These are phyloP conservation scores for Camelina hispida DNA, from an alignment of 345 rosid genomes.

Conservation along the genomic window DNA sequence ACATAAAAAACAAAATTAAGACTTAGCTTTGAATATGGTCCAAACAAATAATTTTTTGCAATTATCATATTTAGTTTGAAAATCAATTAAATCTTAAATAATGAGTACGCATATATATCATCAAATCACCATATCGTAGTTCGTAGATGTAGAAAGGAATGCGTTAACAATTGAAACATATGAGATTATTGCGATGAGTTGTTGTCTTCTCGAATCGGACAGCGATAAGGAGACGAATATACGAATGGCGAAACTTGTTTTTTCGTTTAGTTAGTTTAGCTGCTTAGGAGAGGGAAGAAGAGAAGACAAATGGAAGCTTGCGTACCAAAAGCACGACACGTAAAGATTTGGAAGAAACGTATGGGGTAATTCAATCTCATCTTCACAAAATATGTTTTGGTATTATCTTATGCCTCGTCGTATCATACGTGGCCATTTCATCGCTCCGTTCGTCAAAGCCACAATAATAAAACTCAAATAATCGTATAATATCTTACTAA, in stretches of 20 bases:
- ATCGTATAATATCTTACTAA: neutral
- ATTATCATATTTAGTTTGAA: neutral
- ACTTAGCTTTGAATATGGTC: no score
- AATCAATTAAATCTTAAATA: neutral
- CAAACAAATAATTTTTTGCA: neutral
- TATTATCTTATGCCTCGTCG: conserved; percentile 36
- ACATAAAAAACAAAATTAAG: no score
- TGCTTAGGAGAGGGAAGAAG: neutral
- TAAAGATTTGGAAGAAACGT: conserved; percentile 31
- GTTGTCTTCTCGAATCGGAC: conserved; percentile 26
- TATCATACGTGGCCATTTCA: conserved; percentile 35
- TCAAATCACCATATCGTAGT: neutral
- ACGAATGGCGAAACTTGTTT: neutral
- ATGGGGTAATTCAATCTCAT: conserved; percentile 32
- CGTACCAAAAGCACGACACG: conserved; percentile 43
- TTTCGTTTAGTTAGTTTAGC: neutral
- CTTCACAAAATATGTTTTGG: conserved; percentile 33
- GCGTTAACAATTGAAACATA: neutral
- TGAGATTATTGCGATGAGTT: neutral
- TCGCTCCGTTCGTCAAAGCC: conserved; percentile 24
- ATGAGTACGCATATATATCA: neutral
- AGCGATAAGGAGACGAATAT: conserved; percentile 20
- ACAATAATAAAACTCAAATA: neutral
- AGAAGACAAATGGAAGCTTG: conserved; percentile 23
- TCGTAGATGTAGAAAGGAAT: neutral